phyloP scores from a whole-genome alignment of 129 eudicot genomes.

The Cynara cardunculus region DNA sequence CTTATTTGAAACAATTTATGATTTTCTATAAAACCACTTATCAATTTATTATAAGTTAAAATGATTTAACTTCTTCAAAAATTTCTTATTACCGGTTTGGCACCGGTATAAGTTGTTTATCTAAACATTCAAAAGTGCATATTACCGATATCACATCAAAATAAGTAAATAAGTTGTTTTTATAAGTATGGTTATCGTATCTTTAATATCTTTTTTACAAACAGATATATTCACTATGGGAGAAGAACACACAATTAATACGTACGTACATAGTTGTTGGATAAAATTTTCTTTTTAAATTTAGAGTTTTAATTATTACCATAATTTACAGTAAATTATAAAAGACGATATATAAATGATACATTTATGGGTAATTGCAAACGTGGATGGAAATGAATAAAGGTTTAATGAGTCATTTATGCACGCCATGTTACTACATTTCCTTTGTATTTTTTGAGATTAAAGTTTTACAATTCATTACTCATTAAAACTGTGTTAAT shows the following conservation, averaged over 20 bases:
- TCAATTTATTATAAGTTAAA: too few relatives aligned
- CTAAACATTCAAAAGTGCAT: too few relatives aligned
- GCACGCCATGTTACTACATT: not conserved
- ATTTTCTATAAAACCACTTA: too few relatives aligned
- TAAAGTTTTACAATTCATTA: not conserved
- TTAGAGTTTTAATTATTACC: not conserved
- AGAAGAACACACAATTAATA: not conserved
- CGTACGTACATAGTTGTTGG: too few relatives aligned
- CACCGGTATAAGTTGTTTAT: too few relatives aligned
- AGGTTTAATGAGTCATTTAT: not conserved
- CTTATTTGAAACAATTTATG: too few relatives aligned
- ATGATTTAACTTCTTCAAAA: too few relatives aligned
- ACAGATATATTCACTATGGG: not conserved
- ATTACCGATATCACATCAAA: too few relatives aligned
- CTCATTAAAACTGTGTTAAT: not conserved
- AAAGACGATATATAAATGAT: not conserved
- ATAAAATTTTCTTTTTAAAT: not conserved
- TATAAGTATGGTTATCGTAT: too few relatives aligned
- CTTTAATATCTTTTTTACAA: too few relatives aligned
- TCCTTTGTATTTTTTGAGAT: not conserved
- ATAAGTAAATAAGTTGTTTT: too few relatives aligned
- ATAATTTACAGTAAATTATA: not conserved
- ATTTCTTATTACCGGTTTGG: too few relatives aligned
- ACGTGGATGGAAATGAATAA: not conserved
- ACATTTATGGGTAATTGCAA: slow-evolving; percentile 1